Evolutionary conservation across 2,329 filamentous ascomycete genomes (phyloP).

Genomic region (Diaporthe aspalathi): DNA sequence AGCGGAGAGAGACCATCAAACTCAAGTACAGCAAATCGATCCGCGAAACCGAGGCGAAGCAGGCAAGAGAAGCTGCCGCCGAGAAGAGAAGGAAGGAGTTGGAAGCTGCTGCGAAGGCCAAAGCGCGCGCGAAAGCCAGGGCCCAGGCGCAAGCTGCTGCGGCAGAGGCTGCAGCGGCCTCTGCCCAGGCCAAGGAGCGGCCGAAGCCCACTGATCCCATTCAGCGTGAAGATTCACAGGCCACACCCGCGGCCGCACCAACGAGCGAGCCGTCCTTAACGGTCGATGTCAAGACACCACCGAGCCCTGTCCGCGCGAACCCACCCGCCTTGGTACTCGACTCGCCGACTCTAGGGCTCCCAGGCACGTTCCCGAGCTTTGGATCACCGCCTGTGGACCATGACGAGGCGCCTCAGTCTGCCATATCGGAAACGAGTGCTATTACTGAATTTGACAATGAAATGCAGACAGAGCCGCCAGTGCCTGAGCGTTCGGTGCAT

Average conservation of each 20-base stretch:
- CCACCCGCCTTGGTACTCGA: conserved; percentile 52
- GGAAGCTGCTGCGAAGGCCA: conserved; percentile 57
- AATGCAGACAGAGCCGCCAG: conserved; percentile 68
- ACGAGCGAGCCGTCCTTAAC: conserved; percentile 37
- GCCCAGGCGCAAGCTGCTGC: conserved; percentile 47
- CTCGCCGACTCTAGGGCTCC: conserved; percentile 75
- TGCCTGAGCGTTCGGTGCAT: conserved; percentile 45
- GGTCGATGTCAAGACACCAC: conserved; percentile 17
- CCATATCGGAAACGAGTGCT: conserved; percentile 68
- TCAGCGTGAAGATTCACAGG: conserved; percentile 20
- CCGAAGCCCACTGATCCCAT: conserved; percentile 1
- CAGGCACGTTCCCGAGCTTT: conserved; percentile 67
- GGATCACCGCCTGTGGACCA: conserved; percentile 51
- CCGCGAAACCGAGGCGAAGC: conserved; percentile 75
- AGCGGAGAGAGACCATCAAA: conserved; percentile 83
- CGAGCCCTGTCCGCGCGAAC: conserved; percentile 33
- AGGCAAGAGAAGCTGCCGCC: conserved; percentile 64
- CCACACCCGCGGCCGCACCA: conserved; percentile 26
- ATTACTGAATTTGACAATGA: conserved; percentile 81
- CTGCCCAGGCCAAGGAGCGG: conserved; percentile 26
- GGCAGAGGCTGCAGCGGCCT: conserved; percentile 39
- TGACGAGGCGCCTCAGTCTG: conserved; percentile 66
- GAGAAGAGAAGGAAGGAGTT: conserved; percentile 65
- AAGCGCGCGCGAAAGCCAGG: conserved; percentile 52
- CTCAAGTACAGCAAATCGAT: conserved; percentile 89